Conservation (phyloP, 2,329 filamentous ascomycete genomes). For the Madurella fahalii region DNA sequence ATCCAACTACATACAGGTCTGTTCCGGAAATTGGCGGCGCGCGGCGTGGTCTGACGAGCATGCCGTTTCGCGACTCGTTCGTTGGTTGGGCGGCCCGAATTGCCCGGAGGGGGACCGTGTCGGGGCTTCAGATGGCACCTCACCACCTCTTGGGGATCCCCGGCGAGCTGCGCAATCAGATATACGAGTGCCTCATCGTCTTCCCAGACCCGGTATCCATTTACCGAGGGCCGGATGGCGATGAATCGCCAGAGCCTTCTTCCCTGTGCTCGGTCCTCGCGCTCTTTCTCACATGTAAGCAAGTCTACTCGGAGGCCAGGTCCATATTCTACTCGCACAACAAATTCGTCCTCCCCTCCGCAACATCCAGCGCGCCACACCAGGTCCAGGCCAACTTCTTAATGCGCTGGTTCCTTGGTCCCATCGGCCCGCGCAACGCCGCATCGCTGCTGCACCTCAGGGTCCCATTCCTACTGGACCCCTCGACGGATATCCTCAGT, state of each 20-base stretch:
- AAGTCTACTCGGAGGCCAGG: constrained; percentile 13
- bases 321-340: constrained; percentile 17
- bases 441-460: constrained; percentile 7
- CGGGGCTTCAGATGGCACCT: neutral
- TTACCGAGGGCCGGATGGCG: neutral
- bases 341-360: constrained; percentile 7
- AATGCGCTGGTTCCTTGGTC: constrained; percentile 18
- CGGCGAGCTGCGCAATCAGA: constrained; percentile 22
- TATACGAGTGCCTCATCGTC: constrained; percentile 18
- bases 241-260: neutral
- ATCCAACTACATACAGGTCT: no score
- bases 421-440: constrained; percentile 13
- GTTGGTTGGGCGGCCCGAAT: no score
- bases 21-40: no score
- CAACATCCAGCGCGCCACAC: constrained; percentile 3
- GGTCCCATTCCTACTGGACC: constrained; percentile 12
- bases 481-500: neutral
- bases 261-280: constrained; percentile 2
- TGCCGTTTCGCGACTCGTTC: no score
- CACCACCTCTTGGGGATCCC: constrained; percentile 11
- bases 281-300: constrained; percentile 14
- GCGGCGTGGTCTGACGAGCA: no score
- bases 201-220: constrained; percentile 12
- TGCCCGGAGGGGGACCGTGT: neutral
- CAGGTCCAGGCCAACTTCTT: constrained; percentile 18